Evolutionary conservation across 371 early-diverging fungal species (phyloP).

Genomic region (Mucor racemosus): DNA sequence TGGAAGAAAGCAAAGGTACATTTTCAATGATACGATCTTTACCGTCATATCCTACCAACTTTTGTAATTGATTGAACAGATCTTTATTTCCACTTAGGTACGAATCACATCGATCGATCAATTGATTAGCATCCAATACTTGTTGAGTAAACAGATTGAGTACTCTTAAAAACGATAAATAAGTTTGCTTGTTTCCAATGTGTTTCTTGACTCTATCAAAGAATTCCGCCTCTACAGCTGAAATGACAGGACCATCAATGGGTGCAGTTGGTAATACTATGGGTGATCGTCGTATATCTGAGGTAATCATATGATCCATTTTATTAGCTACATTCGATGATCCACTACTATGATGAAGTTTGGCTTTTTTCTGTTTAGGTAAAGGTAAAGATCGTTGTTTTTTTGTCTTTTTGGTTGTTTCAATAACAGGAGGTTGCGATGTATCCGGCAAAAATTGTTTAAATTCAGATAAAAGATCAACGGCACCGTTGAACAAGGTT

Average conservation of each 20-base stretch:
- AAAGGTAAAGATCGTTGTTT: constrained; percentile 8
- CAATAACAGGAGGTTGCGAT: constrained; percentile 10
- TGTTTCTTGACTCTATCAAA: constrained; percentile 86
- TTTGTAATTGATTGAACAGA: constrained; percentile 90
- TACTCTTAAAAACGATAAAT: constrained; percentile 93
- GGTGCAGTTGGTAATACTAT: constrained; percentile 5
- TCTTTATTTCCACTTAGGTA: constrained; percentile 78
- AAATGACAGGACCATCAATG: constrained; percentile 17
- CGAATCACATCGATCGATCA: constrained; percentile 80
- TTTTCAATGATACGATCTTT: constrained; percentile 48
- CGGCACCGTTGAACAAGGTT: constrained; percentile 77
- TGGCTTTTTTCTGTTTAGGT: constrained; percentile 15
- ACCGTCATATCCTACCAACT: constrained; percentile 85
- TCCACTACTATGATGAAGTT: constrained; percentile 8
- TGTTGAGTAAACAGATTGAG: constrained; percentile 97
- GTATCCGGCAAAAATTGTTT: constrained; percentile 87
- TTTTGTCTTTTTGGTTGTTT: neutral
- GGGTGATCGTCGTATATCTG: constrained; percentile 22
- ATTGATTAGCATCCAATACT: constrained; percentile 80
- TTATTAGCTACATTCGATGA: neutral
- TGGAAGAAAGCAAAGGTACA: constrained; percentile 14
- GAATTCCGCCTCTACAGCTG: constrained; percentile 81
- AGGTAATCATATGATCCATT: constrained; percentile 4
- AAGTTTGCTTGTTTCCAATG: constrained; percentile 80
- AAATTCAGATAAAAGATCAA: constrained; percentile 93